phyloP scores from a whole-genome alignment of 2,329 filamentous ascomycete species.

The Colletotrichum somersetense region DNA sequence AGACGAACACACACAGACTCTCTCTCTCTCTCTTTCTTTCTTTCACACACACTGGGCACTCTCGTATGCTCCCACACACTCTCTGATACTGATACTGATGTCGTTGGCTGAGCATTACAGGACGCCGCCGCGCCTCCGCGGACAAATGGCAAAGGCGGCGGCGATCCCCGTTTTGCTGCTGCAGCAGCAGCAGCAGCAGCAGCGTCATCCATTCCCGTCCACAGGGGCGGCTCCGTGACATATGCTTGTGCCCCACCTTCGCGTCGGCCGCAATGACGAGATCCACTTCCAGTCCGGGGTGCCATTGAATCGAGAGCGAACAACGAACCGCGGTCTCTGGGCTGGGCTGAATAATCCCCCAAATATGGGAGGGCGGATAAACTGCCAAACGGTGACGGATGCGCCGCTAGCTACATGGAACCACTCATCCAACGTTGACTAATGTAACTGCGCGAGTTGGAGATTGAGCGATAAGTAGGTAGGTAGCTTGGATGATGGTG shows the following conservation, averaged over 20 bases:
- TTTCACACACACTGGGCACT: no score
- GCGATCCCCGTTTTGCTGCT: background rate
- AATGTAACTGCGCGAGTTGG: conserved; percentile 8
- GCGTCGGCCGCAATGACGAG: conserved; percentile 13
- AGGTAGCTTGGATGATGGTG: background rate
- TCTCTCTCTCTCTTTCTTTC: background rate
- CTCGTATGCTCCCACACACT: no score
- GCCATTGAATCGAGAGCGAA: conserved; percentile 1
- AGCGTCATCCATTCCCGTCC: conserved; percentile 16
- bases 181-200: background rate
- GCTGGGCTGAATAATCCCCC: conserved; percentile 32
- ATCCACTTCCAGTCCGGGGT: conserved; percentile 10
- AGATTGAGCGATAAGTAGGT: background rate
- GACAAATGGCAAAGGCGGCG: background rate
- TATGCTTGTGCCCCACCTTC: background rate
- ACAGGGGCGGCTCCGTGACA: background rate
- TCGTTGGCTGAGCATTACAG: background rate
- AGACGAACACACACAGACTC: background rate
- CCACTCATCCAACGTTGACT: conserved; percentile 20
- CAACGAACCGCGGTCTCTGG: conserved; percentile 22
- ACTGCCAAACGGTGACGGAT: conserved; percentile 6
- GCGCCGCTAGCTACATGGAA: conserved; percentile 13
- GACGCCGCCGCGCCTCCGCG: background rate
- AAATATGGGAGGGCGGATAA: background rate
- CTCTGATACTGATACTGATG: background rate